A percentile compares a stretch with the other conserved stretches of the same genome.
Conservation (phyloP, 805 yeast species). For the Myxozyma monticola region DNA sequence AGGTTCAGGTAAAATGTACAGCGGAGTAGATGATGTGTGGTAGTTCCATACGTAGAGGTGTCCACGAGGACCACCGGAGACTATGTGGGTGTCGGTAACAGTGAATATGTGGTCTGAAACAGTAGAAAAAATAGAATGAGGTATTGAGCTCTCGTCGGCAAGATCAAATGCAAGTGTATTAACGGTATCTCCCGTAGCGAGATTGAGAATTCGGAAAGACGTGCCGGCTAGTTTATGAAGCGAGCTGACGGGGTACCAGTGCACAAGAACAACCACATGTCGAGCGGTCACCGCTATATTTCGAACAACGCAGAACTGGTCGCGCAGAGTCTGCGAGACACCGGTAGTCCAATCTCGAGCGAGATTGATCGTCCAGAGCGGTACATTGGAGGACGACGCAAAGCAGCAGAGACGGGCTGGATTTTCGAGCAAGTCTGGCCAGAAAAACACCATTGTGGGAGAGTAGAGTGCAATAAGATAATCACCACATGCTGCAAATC, state of each 20-base stretch:
- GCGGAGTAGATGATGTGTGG: slow-evolving; percentile 1
- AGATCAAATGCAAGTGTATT: slow-evolving; percentile 3
- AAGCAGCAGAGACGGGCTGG: slow-evolving; percentile 18
- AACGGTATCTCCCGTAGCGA: slow-evolving; percentile 10
- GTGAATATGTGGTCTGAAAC: slow-evolving; percentile 12
- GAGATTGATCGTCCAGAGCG: slow-evolving; percentile 16
- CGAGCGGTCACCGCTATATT: slow-evolving; percentile 15
- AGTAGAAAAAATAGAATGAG: slow-evolving; percentile 8
- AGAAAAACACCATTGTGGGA: slow-evolving; percentile 23
- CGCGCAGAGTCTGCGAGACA: slow-evolving; percentile 5
- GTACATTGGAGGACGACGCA: slow-evolving; percentile 1
- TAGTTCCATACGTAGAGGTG: slow-evolving; percentile 18
- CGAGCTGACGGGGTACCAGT: slow-evolving; percentile 21
- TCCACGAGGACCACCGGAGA: slow-evolving; percentile 20
- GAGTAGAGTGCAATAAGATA: slow-evolving; percentile 13
- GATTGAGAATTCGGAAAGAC: slow-evolving; percentile 14
- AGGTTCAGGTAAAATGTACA: slow-evolving; percentile 11
- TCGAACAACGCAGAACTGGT: slow-evolving; percentile 18
- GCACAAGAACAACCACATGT: slow-evolving; percentile 14
- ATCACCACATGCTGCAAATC: slow-evolving; percentile 11
- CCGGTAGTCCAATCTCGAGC: slow-evolving; percentile 10
- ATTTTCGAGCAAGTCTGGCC: slow-evolving; percentile 15
- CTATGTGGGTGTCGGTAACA: slow-evolving; percentile 19
- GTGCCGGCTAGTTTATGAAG: slow-evolving; percentile 21
- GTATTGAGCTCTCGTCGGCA: neutral